Base-by-base conservation (phyloP, 2,329 filamentous ascomycete genomes). In the Aspergillus piperis region DNA sequence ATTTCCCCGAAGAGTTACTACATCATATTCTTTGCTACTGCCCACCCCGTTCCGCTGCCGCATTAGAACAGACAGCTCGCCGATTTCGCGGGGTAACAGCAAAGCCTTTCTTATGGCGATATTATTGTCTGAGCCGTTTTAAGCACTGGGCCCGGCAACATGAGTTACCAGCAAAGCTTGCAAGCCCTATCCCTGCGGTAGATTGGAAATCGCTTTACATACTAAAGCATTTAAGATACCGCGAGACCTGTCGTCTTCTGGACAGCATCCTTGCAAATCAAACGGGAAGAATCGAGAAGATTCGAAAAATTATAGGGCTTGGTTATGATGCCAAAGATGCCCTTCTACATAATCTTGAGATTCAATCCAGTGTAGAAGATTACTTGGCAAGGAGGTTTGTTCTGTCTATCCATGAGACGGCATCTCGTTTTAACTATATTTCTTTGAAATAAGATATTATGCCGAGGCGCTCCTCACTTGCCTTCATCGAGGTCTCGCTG, bases 291-390 rank as follows among this genome's bases (percentile, higher is more conserved):
- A 83, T 92, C 59, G 82, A 83, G 58, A 88, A 88, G 69, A 88
- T 92, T 63, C 86, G 90, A 67, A 78, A 83, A 54, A 90, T 98
- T 63, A 87, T 90, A 56, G 79, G 82, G 27, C 82, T 88, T 69
- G 92, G 92, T 0, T 94, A 93, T 70, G 92, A 98, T 78, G 90
- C 89, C 49, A 97, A 97, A 74, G 93, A 97, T 73, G 88, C 88
- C 57, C 82, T 98, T 52, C 70, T 92, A 62, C 81, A 83, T 58
- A 88, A 96, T 71, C 86, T 84, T 62, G 80, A 80, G 10, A 81
- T 83, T 36, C 78, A 83, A 15, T 83, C 89, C 11, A 81, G 85
- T 42, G 81, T 79, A 4, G 85, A 90, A 13, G 92, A 97, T 77
- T 86, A 90, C 56, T 78, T 99, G 68, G 90, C 94, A 13, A 85